Conservation (phyloP, 2,329 filamentous ascomycete species). For the Chalara sp. region DNA sequence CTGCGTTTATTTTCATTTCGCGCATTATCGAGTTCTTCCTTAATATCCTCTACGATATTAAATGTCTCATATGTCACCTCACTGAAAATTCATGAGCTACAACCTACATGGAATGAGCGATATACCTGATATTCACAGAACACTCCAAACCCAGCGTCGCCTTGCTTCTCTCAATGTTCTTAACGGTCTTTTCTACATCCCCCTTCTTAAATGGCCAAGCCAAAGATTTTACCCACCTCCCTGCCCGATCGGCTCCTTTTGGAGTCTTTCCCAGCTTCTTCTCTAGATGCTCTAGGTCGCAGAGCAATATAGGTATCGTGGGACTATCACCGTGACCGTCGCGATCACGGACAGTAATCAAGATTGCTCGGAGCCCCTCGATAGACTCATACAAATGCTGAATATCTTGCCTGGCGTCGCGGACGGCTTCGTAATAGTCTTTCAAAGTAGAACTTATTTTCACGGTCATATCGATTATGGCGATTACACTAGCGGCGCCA, state of each 20-base stretch:
- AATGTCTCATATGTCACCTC: too few relatives aligned
- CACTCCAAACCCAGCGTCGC: too few relatives aligned
- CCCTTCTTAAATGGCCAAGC: slow-evolving; percentile 18
- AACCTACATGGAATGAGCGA: too few relatives aligned
- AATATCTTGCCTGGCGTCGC: slow-evolving; percentile 13
- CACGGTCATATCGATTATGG: slow-evolving; percentile 8
- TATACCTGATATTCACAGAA: too few relatives aligned
- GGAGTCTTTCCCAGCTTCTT: neutral
- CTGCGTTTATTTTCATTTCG: too few relatives aligned
- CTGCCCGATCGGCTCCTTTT: neutral
- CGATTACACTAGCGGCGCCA: slow-evolving; percentile 8
- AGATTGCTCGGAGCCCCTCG: slow-evolving; percentile 3
- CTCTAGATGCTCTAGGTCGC: neutral
- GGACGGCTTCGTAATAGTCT: neutral
- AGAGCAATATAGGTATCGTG: too few relatives aligned
- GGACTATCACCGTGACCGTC: neutral
- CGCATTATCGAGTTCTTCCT: too few relatives aligned
- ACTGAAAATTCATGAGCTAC: too few relatives aligned
- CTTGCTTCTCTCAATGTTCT: too few relatives aligned
- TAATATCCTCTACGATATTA: too few relatives aligned
- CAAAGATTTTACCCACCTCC: slow-evolving; percentile 6
- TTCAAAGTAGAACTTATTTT: slow-evolving; percentile 4
- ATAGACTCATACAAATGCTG: slow-evolving; percentile 8
- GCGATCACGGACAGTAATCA: neutral
- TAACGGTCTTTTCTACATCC: slow-evolving; percentile 13